These are phyloP conservation scores for Coemansia sp. DNA, from an alignment of 192 early-diverging fungal species.

Conservation along the genomic window DNA sequence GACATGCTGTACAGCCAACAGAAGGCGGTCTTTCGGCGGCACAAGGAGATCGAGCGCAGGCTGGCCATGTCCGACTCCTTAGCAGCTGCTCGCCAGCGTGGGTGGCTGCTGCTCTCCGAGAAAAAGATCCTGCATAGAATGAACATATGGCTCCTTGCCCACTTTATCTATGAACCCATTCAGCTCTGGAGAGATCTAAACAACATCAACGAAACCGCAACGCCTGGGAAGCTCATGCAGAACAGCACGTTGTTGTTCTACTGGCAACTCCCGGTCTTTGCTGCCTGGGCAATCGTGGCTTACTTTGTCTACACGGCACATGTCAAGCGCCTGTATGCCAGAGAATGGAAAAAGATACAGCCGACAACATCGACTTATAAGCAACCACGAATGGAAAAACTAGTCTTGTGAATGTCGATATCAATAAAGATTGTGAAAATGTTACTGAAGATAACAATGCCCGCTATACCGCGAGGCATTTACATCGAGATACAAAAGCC, in stretches of 20 bases:
- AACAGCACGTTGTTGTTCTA: slow-evolving; percentile 11
- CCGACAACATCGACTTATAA: too few species aligned
- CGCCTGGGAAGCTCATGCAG: slow-evolving; percentile 11
- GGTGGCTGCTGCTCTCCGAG: too few species aligned
- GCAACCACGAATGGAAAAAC: too few species aligned
- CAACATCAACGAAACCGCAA: slow-evolving; percentile 30
- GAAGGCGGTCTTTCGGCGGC: neutral
- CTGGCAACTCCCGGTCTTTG: slow-evolving; percentile 14
- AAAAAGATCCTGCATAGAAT: neutral
- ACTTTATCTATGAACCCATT: slow-evolving; percentile 7
- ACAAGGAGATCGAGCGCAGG: neutral
- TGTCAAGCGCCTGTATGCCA: neutral
- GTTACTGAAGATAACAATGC: too few species aligned
- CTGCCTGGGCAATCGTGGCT: neutral
- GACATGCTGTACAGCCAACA: neutral
- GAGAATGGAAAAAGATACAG: too few species aligned
- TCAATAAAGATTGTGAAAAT: too few species aligned
- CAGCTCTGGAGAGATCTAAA: slow-evolving; percentile 34
- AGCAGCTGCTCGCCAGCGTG: too few species aligned
- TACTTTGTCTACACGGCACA: neutral
- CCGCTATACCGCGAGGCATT: too few species aligned
- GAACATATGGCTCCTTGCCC: slow-evolving; percentile 11
- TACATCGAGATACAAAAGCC: too few species aligned
- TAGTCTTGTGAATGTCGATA: too few species aligned
- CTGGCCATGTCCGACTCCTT: too few species aligned